phyloP scores from a whole-genome alignment of 768 basidiomycete genomes.

The Leccinum subtestaceum region DNA sequence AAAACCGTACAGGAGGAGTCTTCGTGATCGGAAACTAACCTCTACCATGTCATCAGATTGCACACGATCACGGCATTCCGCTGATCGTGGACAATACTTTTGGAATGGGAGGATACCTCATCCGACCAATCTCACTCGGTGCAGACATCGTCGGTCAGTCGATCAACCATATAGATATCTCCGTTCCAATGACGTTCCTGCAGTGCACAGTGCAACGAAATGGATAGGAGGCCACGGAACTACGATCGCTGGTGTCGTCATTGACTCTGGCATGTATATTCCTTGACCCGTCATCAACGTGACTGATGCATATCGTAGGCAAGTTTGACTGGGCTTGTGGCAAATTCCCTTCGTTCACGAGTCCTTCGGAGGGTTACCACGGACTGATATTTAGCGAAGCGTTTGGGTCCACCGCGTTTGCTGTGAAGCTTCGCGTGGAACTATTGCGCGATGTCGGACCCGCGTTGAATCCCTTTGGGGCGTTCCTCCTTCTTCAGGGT shows the following conservation, averaged over 20 bases:
- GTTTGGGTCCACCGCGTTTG: slow-evolving; percentile 50
- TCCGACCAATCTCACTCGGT: slow-evolving; percentile 53
- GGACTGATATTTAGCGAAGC: slow-evolving; percentile 49
- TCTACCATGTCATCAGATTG: slow-evolving; percentile 39
- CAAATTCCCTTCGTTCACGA: slow-evolving; percentile 54
- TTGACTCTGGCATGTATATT: slow-evolving; percentile 49
- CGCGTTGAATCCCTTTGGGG: slow-evolving; percentile 10
- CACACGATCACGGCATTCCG: slow-evolving; percentile 58
- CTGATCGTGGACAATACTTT: slow-evolving; percentile 67
- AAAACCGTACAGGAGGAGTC: too few species aligned
- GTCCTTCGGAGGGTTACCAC: slow-evolving; percentile 56
- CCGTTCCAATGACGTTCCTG: not conserved
- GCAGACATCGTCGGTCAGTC: slow-evolving; percentile 50
- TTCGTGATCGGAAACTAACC: not conserved
- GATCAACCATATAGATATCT: too few species aligned
- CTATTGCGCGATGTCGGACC: slow-evolving; percentile 53
- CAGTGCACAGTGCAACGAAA: slow-evolving; percentile 59
- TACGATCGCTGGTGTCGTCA: slow-evolving; percentile 59
- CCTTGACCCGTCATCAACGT: not conserved
- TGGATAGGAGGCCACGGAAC: slow-evolving; percentile 70
- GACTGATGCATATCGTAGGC: slow-evolving; percentile 31
- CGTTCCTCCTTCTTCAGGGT: too few species aligned
- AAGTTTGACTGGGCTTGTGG: slow-evolving; percentile 56
- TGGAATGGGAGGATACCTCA: slow-evolving; percentile 57
- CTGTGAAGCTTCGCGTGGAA: slow-evolving; percentile 50